Evolutionary conservation across 2,329 filamentous ascomycete genomes (phyloP), one percentile per base, ranked within the genome.

Genomic region (Escovopsis sp.): DNA sequence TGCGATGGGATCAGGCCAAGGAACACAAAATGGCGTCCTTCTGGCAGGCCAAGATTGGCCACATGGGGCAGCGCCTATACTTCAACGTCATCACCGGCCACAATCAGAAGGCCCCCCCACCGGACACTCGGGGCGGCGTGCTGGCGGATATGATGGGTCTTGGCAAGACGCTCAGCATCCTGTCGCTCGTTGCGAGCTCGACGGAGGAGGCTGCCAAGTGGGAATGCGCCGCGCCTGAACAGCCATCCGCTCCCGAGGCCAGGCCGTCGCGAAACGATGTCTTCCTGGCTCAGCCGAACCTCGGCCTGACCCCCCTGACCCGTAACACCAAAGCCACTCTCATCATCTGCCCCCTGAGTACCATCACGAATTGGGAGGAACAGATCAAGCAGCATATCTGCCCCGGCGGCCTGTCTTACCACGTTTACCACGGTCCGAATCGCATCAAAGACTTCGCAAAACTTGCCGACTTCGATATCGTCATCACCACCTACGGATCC

Each of bases 401-500:
- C 40, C 68, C 74, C 1, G 72, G 69, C 1, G 64, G 72, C 7
- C 56, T 96, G 15, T 79, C 67, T 1, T 85, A 77, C 54, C 85
- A 91, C 56, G 75, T 91, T 43, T 96, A 95, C 50, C 91, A 98
- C 58, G 91, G 91, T 3, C 68, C 77, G 0, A 80, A 77, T 51
- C 77, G 91, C 6, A 79, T 75, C 48, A 82, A 80, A 47, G 77
- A 87, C 48, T 61, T 77, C 0, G 67, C 72, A 6, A 73, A 77
- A 50, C 73, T 98, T 12, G 72, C 80, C 0, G 65, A 78, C 32
- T 86, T 79, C 52, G 87, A 96, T 55, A 63, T 96, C 7, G 77
- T 98, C 35, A 81, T 98, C 44, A 95, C 91, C 0, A 95, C 91
- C 0, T 98, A 96, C 56, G 83, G 85, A 34, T 93, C 86, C 1